These are phyloP conservation scores for Phytophthora chlamydospora DNA, from an alignment of 352 stramenopile species.

Conservation along the genomic window DNA sequence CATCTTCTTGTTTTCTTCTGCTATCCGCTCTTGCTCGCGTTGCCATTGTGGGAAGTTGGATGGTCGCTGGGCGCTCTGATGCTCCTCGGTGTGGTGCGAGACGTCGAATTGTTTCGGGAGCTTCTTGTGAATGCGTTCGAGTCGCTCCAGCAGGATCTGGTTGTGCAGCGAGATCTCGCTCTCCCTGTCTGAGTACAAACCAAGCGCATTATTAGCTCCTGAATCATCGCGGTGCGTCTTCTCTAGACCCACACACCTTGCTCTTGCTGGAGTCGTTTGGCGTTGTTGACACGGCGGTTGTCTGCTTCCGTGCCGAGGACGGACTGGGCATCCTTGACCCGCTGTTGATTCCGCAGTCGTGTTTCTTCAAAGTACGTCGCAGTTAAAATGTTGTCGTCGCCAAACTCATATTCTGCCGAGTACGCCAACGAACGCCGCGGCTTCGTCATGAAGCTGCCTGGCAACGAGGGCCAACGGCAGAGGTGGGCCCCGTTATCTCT, in stretches of 20 bases:
- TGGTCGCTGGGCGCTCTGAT: constrained; percentile 42
- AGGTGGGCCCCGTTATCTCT: too few relatives aligned
- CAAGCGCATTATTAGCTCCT: neutral
- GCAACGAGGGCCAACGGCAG: neutral
- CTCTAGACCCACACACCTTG: constrained; percentile 38
- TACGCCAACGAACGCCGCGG: constrained; percentile 56
- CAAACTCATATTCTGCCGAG: constrained; percentile 70
- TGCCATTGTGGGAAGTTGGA: constrained; percentile 42
- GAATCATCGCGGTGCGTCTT: too few relatives aligned
- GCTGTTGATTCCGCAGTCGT: constrained; percentile 51
- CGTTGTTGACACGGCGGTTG: constrained; percentile 44
- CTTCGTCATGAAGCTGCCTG: constrained; percentile 48
- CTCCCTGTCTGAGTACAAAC: constrained; percentile 43
- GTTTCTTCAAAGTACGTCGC: constrained; percentile 52
- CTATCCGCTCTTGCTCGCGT: constrained; percentile 53
- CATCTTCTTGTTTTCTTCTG: constrained; percentile 56
- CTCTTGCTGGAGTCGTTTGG: constrained; percentile 62
- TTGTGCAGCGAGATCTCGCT: constrained; percentile 61
- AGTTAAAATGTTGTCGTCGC: constrained; percentile 66
- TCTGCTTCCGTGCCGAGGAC: constrained; percentile 38
- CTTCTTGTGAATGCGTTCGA: constrained; percentile 64
- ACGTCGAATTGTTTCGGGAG: constrained; percentile 68
- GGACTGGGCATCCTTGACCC: constrained; percentile 53
- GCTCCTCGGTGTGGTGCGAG: constrained; percentile 53
- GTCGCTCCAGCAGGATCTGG: constrained; percentile 44